Evolutionary conservation across 2,329 filamentous ascomycete genomes (phyloP).

Genomic region (Alternaria burnsii): DNA sequence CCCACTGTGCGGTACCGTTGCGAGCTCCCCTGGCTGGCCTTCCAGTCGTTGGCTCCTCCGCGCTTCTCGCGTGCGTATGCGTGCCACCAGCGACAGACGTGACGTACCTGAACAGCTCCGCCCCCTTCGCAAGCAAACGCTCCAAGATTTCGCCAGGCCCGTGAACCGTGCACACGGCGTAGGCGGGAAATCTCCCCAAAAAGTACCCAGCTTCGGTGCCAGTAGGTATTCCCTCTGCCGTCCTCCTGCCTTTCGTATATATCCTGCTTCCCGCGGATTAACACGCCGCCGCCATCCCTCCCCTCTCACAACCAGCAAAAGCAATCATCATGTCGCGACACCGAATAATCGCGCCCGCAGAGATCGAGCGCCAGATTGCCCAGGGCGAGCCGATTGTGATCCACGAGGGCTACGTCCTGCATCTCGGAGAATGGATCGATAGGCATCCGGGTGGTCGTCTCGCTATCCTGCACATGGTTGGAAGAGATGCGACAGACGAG

Average conservation of each 20-base stretch:
- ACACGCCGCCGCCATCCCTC: slow-evolving; percentile 5
- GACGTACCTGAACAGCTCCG: slow-evolving; percentile 19
- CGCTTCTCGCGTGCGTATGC: slow-evolving; percentile 11
- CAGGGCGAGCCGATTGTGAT: slow-evolving; percentile 66
- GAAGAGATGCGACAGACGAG: slow-evolving; percentile 67
- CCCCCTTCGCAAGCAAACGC: slow-evolving; percentile 21
- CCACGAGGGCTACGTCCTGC: slow-evolving; percentile 63
- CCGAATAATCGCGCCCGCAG: slow-evolving; percentile 54
- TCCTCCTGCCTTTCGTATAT: slow-evolving; percentile 6
- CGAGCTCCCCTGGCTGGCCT: slow-evolving; percentile 9
- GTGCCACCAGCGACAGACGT: slow-evolving; percentile 4
- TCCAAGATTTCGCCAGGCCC: slow-evolving; percentile 12
- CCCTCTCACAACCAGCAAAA: slow-evolving; percentile 8
- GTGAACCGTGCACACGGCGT: slow-evolving; percentile 21
- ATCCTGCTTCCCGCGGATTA: slow-evolving; percentile 17
- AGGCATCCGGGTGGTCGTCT: slow-evolving; percentile 67
- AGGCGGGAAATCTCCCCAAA: slow-evolving; percentile 14
- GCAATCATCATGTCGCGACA: slow-evolving; percentile 30
- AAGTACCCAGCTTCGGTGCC: slow-evolving; percentile 8
- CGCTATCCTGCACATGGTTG: slow-evolving; percentile 69
- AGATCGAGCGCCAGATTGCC: slow-evolving; percentile 63
- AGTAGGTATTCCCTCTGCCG: slow-evolving; percentile 10
- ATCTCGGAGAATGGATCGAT: slow-evolving; percentile 66
- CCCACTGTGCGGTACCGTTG: slow-evolving; percentile 1
- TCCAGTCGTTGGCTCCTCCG: slow-evolving; percentile 2